A percentile compares a stretch with the other conserved stretches of the same genome.
phyloP scores from a whole-genome alignment of 73 alveolate genomes.

The Urostyla sp. region DNA sequence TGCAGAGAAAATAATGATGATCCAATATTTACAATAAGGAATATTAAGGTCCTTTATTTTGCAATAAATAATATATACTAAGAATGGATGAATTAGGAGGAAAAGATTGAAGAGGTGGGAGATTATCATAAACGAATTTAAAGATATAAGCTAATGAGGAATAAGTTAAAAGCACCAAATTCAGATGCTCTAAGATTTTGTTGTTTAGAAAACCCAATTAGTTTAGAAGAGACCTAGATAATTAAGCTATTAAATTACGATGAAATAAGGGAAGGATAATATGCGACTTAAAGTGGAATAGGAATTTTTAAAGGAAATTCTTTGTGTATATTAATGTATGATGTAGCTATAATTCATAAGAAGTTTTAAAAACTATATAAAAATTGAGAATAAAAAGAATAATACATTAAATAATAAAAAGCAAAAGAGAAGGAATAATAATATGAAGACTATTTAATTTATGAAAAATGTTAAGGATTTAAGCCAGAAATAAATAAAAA shows the following conservation, averaged over 20 bases:
- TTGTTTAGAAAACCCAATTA: slow-evolving; percentile 1
- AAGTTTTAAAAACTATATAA: background rate
- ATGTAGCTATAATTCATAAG: background rate
- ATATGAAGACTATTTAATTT: background rate
- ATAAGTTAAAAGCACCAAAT: slow-evolving; percentile 1
- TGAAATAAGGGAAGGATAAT: background rate
- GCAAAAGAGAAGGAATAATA: slow-evolving; percentile 1
- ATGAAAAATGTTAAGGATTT: background rate
- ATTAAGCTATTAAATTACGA: background rate
- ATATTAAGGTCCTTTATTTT: background rate
- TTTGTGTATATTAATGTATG: background rate
- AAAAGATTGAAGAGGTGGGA: slow-evolving; percentile 1
- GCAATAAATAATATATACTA: background rate
- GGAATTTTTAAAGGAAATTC: slow-evolving; percentile 19
- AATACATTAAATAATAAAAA: background rate
- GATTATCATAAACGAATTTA: background rate
- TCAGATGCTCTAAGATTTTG: slow-evolving; percentile 21
- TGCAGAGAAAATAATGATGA: background rate
- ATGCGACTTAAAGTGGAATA: background rate
- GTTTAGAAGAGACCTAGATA: background rate
- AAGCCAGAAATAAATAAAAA: background rate
- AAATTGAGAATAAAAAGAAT: background rate
- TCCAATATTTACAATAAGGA: slow-evolving; percentile 9
- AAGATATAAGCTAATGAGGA: slow-evolving; percentile 3
- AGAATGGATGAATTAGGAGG: slow-evolving; percentile 20